Evolutionary conservation across 371 early-diverging fungal species (phyloP), one percentile per base, ranked within the genome.

Genomic region (Lichtheimia ramosa): DNA sequence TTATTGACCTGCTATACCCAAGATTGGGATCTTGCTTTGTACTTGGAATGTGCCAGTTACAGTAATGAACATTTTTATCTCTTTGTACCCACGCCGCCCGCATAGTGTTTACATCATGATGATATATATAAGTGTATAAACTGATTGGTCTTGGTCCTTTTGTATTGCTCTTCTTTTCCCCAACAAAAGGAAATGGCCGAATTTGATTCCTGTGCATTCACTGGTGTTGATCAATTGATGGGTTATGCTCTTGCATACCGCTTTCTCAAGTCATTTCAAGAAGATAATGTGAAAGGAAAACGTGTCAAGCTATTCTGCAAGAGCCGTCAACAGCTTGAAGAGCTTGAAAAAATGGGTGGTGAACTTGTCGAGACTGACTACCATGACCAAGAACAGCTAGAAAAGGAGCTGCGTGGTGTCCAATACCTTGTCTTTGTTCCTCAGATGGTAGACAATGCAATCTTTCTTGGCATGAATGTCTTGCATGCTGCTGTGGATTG

Each of bases 211-310:
- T 34, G 46, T 59, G 71, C 63, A 20, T 62, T 76, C 18, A 66
- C 73, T 59, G 68, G 67, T 27, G 63, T 61, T 52, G 76, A 76
- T 23, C 63, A 65, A n/a, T 43, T 64, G 16, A 16, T 62, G 21
- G 73, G 73, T 43, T 73, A 58, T 59, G 66, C 66, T 39, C 43
- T 68, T 42, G 64, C 70, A 41, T 72, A 58, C 28, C 59, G 59
- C 24, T 65, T 73, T 25, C 51, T 70, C 21, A 55, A 41, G 24
- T 15, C 14, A 3, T 20, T 55, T 15, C 20, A 55, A 5, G 24
- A 68, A 25, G 63, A 58, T 8, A 10, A 39, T 6, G 7, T 16
- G 0, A 14, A 55, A 10, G 14, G 7, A 16, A 24, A 27, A 4
- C 18, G 21, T 1, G 15, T 46, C 18, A 73, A 71, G 56, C 41